Conservation (phyloP, 2,329 filamentous ascomycete genomes). For the Alternaria gansuensis region DNA sequence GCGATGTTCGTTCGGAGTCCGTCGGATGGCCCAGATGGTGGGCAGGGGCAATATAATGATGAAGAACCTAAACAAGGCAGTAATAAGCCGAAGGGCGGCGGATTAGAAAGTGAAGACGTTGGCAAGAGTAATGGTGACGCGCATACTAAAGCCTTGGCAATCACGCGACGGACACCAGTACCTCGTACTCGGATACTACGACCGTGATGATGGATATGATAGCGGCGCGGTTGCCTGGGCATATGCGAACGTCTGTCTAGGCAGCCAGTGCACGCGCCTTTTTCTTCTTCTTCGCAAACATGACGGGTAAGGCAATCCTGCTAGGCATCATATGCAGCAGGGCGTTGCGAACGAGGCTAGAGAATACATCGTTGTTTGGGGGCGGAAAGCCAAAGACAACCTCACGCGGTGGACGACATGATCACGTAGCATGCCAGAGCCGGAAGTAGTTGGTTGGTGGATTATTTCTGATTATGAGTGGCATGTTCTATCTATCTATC, state of each 20-base stretch:
- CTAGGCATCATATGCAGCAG: not conserved
- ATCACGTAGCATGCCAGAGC: not conserved
- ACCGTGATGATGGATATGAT: not conserved
- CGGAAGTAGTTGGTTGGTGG: not conserved
- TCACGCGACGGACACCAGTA: not conserved
- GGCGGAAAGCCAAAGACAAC: slow-evolving; percentile 20
- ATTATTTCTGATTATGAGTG: not conserved
- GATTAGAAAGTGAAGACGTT: not conserved
- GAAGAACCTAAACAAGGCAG: not conserved
- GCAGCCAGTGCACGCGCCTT: slow-evolving; percentile 2
- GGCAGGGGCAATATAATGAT: not conserved
- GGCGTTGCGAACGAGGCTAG: slow-evolving; percentile 5
- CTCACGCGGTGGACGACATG: slow-evolving; percentile 5
- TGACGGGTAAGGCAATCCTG: slow-evolving; percentile 6
- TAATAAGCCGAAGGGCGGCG: not conserved
- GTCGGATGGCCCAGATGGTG: not conserved
- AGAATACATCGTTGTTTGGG: not conserved
- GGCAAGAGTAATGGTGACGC: not conserved
- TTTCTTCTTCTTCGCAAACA: not conserved
- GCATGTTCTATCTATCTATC: slow-evolving; percentile 5
- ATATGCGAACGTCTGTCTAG: slow-evolving; percentile 11
- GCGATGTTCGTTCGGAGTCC: not conserved
- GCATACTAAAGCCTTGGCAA: not conserved
- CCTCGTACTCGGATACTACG: slow-evolving; percentile 5
- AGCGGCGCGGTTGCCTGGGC: slow-evolving; percentile 9